Conservation (phyloP, 495 filamentous ascomycete genomes). For the Aspergillus sclerotioniger region DNA sequence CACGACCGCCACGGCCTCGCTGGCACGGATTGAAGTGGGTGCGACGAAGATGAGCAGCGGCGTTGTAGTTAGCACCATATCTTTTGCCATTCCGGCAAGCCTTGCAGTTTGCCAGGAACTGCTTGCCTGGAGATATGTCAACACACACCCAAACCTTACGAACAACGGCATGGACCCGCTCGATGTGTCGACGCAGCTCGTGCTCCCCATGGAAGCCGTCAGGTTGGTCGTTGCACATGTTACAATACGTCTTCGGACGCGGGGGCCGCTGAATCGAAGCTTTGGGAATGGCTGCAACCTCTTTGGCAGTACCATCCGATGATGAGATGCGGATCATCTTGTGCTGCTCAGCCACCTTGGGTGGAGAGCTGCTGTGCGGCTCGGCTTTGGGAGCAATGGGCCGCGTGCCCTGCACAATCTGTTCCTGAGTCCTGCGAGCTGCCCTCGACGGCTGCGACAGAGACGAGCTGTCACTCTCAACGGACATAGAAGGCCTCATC, state of each 20-base stretch:
- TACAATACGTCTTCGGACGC: constrained; percentile 74
- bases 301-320: constrained; percentile 57
- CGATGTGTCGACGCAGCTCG: constrained; percentile 82
- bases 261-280: constrained; percentile 70
- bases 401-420: constrained; percentile 40
- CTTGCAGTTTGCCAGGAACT: constrained; percentile 81
- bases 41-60: constrained; percentile 84
- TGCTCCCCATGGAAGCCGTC: constrained; percentile 93
- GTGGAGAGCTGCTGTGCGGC: constrained; percentile 23
- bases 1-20: constrained; percentile 51
- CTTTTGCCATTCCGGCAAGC: constrained; percentile 72
- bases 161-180: constrained; percentile 70
- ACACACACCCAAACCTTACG: constrained; percentile 81
- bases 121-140: constrained; percentile 58
- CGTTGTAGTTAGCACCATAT: constrained; percentile 95
- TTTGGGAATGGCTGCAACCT: constrained; percentile 65
- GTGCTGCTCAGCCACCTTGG: constrained; percentile 33
- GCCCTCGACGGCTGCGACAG: constrained; percentile 35
- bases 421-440: constrained; percentile 43
- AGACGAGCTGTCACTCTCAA: constrained; percentile 32
- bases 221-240: constrained; percentile 69
- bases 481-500: constrained; percentile 37
- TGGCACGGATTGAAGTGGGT: constrained; percentile 78
- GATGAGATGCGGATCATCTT: constrained; percentile 57
- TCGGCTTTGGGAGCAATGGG: constrained; percentile 47